These are phyloP conservation scores for Clarireedia sp. DNA, from an alignment of 2,329 filamentous ascomycete species.

Conservation along the genomic window DNA sequence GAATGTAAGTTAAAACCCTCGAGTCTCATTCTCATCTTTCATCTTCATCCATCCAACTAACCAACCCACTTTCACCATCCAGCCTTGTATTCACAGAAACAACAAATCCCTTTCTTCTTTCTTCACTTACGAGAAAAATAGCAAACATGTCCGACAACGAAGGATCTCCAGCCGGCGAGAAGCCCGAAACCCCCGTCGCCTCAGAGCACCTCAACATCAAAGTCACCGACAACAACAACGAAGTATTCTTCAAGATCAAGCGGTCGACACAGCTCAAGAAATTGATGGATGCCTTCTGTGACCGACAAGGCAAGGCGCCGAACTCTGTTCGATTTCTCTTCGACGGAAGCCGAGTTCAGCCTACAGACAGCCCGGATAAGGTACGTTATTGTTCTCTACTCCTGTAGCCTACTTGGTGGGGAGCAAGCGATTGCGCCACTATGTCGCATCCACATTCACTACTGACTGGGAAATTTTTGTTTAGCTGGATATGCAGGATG, in stretches of 20 bases:
- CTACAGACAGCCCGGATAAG: constrained; percentile 80
- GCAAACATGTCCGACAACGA: constrained; percentile 36
- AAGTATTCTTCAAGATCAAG: constrained; percentile 99
- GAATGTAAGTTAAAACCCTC: too few species aligned
- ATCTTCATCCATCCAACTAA: neutral
- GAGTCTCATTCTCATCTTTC: too few species aligned
- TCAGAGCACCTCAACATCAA: constrained; percentile 96
- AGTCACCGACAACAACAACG: constrained; percentile 98
- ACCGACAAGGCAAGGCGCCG: constrained; percentile 82
- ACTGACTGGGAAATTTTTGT: neutral
- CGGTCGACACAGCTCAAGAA: constrained; percentile 91
- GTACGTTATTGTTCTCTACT: constrained; percentile 47
- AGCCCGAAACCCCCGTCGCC: constrained; percentile 27
- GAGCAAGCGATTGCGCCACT: neutral
- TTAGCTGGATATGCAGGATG: constrained; percentile 93
- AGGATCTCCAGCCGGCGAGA: constrained; percentile 35
- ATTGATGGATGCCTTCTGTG: constrained; percentile 96
- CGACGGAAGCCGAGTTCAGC: constrained; percentile 87
- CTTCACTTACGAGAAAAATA: neutral
- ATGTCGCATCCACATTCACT: neutral
- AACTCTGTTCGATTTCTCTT: constrained; percentile 89
- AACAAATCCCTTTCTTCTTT: neutral
- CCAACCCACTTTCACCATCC: neutral
- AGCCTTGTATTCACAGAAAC: neutral
- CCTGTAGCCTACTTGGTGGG: too few species aligned